These are phyloP conservation scores for Ascochyta lentis DNA, from an alignment of 2,329 filamentous ascomycete species.

Conservation along the genomic window DNA sequence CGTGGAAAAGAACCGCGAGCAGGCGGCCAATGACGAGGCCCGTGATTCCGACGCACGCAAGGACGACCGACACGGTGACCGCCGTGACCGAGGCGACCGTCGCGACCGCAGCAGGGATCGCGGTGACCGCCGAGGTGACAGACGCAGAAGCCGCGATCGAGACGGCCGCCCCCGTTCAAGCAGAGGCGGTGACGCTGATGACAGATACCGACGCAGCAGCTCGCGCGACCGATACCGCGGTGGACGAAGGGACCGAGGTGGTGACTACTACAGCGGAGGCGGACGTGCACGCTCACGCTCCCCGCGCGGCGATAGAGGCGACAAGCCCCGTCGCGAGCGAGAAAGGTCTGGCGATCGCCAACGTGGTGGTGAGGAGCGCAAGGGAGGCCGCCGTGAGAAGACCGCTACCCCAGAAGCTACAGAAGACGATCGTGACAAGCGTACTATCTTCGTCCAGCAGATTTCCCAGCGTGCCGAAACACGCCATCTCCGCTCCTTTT, in stretches of 20 bases:
- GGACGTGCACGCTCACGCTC: slow-evolving; percentile 48
- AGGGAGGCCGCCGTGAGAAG: slow-evolving; percentile 46
- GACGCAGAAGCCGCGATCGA: slow-evolving; percentile 43
- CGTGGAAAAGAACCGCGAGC: slow-evolving; percentile 27
- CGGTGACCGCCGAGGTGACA: slow-evolving; percentile 40
- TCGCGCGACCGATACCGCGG: slow-evolving; percentile 41
- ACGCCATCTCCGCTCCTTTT: slow-evolving; percentile 91
- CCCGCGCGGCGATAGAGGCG: slow-evolving; percentile 49
- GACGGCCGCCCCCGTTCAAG: slow-evolving; percentile 40
- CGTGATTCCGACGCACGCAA: slow-evolving; percentile 41
- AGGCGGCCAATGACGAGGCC: slow-evolving; percentile 25
- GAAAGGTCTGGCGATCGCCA: slow-evolving; percentile 57
- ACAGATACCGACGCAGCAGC: slow-evolving; percentile 38
- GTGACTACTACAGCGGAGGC: slow-evolving; percentile 50
- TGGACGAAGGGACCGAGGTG: slow-evolving; percentile 39
- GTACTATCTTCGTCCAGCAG: slow-evolving; percentile 98
- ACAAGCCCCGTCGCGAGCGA: slow-evolving; percentile 59
- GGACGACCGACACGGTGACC: slow-evolving; percentile 32
- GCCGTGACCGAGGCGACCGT: slow-evolving; percentile 39
- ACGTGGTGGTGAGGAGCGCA: slow-evolving; percentile 50
- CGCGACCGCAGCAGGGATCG: slow-evolving; percentile 40
- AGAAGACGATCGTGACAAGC: slow-evolving; percentile 94
- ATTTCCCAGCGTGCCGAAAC: slow-evolving; percentile 92
- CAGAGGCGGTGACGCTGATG: slow-evolving; percentile 48
- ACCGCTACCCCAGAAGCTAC: slow-evolving; percentile 75